A percentile compares a stretch with the other conserved stretches of the same genome.
Evolutionary conservation across 805 yeast species (phyloP).

Genomic region (Nakazawaea laoshanensis): DNA sequence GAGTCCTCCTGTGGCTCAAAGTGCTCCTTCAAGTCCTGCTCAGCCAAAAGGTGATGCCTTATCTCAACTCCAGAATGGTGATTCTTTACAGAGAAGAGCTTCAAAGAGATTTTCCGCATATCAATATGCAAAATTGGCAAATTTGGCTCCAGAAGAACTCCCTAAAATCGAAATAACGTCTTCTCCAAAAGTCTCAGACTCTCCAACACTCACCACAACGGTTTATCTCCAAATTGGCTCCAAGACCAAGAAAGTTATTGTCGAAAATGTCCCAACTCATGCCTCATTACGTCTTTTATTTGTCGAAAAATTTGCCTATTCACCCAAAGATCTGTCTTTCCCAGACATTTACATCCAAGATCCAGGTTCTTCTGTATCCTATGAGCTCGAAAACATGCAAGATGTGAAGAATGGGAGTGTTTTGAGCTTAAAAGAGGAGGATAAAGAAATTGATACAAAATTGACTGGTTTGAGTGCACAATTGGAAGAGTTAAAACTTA

Average conservation of each 20-base stretch:
- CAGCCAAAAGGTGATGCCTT: constrained; percentile 46
- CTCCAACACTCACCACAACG: constrained; percentile 14
- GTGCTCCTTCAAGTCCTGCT: neutral
- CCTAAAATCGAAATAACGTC: too few species aligned
- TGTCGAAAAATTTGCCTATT: constrained; percentile 80
- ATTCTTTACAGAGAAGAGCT: constrained; percentile 83
- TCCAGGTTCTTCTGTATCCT: constrained; percentile 47
- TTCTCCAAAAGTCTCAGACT: constrained; percentile 13
- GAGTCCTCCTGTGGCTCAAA: constrained; percentile 14
- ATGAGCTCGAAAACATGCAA: constrained; percentile 64
- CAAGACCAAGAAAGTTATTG: constrained; percentile 44
- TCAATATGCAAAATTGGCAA: constrained; percentile 72
- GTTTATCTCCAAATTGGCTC: constrained; percentile 44
- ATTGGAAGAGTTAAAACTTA: too few species aligned
- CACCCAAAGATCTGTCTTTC: constrained; percentile 62
- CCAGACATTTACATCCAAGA: constrained; percentile 77
- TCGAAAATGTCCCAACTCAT: constrained; percentile 36
- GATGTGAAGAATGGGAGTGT: constrained; percentile 56
- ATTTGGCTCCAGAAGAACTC: constrained; percentile 24
- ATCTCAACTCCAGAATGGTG: constrained; percentile 71
- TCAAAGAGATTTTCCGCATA: constrained; percentile 91
- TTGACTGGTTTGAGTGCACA: too few species aligned
- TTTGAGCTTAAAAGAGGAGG: constrained; percentile 47
- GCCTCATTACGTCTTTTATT: constrained; percentile 61
- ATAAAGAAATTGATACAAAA: too few species aligned